phyloP scores from a whole-genome alignment of 257 asterid genomes.

The Lithospermum erythrorhizon region DNA sequence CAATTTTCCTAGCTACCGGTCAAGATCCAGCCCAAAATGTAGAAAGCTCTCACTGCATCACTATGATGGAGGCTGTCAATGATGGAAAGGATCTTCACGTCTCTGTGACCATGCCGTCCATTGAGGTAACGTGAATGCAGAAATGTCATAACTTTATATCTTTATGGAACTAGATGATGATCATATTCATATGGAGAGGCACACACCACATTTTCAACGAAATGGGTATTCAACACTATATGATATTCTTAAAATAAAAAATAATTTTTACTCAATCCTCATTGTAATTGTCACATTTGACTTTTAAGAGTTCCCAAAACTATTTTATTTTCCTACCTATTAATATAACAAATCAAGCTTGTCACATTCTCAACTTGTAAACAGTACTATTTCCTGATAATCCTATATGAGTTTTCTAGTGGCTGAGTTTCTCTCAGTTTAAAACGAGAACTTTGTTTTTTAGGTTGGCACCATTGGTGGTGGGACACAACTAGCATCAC shows the following conservation, averaged over 20 bases:
- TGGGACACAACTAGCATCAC: background rate
- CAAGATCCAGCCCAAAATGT: background rate
- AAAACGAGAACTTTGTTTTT: background rate
- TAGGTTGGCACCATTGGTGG: background rate
- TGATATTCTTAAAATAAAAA: too few relatives aligned
- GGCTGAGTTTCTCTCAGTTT: background rate
- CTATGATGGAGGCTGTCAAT: background rate
- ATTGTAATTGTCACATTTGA: background rate
- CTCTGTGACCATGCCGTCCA: background rate
- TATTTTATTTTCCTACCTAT: background rate
- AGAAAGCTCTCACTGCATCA: background rate
- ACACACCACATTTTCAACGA: too few relatives aligned
- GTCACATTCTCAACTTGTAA: too few relatives aligned
- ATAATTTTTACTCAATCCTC: background rate
- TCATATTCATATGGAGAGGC: too few relatives aligned
- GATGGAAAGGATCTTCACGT: background rate
- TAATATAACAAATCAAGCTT: too few relatives aligned
- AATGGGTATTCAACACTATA: too few relatives aligned
- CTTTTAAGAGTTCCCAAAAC: background rate
- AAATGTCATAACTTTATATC: background rate
- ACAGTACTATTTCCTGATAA: too few relatives aligned
- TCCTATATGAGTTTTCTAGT: background rate
- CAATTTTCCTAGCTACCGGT: background rate
- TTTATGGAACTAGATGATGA: too few relatives aligned
- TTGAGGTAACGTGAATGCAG: background rate